Evolutionary conservation across 2,329 filamentous ascomycete species (phyloP), one percentile per base, ranked within the genome.

Genomic region (Colletotrichum shisoi): DNA sequence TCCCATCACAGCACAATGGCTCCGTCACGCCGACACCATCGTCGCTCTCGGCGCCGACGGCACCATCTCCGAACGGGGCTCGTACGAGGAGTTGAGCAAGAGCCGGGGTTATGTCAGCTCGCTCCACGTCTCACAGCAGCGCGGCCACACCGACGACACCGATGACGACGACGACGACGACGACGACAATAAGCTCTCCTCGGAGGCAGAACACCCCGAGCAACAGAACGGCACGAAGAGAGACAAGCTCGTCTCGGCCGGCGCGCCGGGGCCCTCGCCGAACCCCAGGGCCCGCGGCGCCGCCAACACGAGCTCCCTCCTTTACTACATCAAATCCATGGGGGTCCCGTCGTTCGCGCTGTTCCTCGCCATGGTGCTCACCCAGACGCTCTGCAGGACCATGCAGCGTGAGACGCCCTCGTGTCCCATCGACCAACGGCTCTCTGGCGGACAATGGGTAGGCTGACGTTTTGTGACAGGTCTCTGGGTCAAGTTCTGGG

Each of bases 401-500:
- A 67, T 67, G 59, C 59, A 63, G 44, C 60, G 59, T 63, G 17
- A 13, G 0, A 15, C 3, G 8, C 7, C 7, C 9, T 4, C 11
- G 7, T 7, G 27, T 31, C 27, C 27, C 7, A 31, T 8, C 7
- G 2, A 7, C 3, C 17, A 13, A 15, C 6, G 7, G 34, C 4
- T 7, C 17, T 11, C 13, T 24, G 1, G 4, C 31, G 3, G 15
- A 2, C 4, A 3, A 15, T 9, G 9, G 4, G 8, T 19, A 48
- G 8, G 7, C 27, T 62, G n/a, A 56, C n/a, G 6, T 3, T 7
- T 7, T 17, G 1, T 12, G 1, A 1, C 0, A 67, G 63, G 63
- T 0, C 59, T 67, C 1, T 67, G 63, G 63, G 52, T 67, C 15
- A 63, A 63, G 46, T 67, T 63, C 21, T 67, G 63, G 63, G 63